Percentiles rank a stretch among this genome's conserved stretches.
phyloP scores from a whole-genome alignment of 345 rosid genomes.

The Populus deltoides region DNA sequence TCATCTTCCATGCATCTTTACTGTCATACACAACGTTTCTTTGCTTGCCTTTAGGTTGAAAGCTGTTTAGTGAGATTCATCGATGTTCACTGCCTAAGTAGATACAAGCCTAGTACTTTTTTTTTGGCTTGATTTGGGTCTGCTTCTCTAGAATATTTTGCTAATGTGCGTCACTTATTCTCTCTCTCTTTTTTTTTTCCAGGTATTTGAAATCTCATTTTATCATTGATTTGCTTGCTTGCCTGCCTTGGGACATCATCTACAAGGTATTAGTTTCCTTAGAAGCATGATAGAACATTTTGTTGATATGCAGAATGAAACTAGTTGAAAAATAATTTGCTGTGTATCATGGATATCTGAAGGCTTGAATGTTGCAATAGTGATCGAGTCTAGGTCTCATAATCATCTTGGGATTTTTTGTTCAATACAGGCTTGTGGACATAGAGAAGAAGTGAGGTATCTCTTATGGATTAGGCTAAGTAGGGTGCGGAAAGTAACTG shows the following conservation, averaged over 20 bases:
- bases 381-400: neutral
- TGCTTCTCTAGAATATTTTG: neutral
- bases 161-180: neutral
- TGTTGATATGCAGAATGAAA: neutral
- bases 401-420: slow-evolving; percentile 6
- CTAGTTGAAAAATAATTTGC: neutral
- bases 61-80: neutral
- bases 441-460: slow-evolving; percentile 63
- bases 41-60: neutral
- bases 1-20: neutral
- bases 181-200: slow-evolving; percentile 3
- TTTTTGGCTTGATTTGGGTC: neutral
- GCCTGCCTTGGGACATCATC: slow-evolving; percentile 83
- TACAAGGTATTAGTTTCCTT: slow-evolving; percentile 52
- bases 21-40: neutral
- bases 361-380: neutral
- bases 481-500: slow-evolving; percentile 56
- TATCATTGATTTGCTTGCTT: slow-evolving; percentile 59
- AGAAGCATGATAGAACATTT: neutral
- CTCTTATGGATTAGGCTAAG: slow-evolving; percentile 72
- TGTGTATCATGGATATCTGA: neutral
- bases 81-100: neutral
- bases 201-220: slow-evolving; percentile 81
- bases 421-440: slow-evolving; percentile 48
- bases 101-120: neutral